Percentiles rank a stretch among this genome's conserved stretches.
phyloP scores from a whole-genome alignment of 1,284 basidiomycete species.

The Cutaneotrichosporon arboriforme region DNA sequence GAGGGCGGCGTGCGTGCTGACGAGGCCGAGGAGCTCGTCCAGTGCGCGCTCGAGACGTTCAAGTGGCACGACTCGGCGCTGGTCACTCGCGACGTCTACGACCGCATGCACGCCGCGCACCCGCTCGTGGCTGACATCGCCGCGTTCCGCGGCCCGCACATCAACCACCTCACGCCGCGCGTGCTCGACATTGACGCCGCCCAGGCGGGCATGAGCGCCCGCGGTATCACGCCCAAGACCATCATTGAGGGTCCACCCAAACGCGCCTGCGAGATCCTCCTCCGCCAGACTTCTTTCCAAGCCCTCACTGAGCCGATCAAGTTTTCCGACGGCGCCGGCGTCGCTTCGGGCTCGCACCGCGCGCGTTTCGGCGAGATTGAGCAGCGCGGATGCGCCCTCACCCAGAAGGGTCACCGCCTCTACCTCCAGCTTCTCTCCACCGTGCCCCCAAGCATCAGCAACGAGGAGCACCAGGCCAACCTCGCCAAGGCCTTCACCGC shows the following conservation, averaged over 20 bases:
- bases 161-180: constrained; percentile 51
- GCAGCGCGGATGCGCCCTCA: constrained; percentile 47
- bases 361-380: constrained; percentile 52
- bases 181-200: constrained; percentile 50
- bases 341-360: constrained; percentile 30
- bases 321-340: constrained; percentile 33
- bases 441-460: constrained; percentile 28
- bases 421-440: constrained; percentile 33
- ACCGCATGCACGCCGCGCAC: constrained; percentile 37
- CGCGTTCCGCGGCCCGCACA: constrained; percentile 49
- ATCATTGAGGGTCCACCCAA: constrained; percentile 48
- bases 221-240: constrained; percentile 48
- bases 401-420: constrained; percentile 40
- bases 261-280: constrained; percentile 42
- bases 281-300: constrained; percentile 49
- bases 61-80: constrained; percentile 47
- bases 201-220: constrained; percentile 43
- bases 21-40: constrained; percentile 38
- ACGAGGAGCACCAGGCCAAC: constrained; percentile 37
- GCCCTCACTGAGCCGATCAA: constrained; percentile 46
- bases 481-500: constrained; percentile 25
- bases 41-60: constrained; percentile 46
- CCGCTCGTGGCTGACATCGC: constrained; percentile 49
- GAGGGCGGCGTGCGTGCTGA: constrained; percentile 26
- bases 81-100: constrained; percentile 39